A percentile compares a stretch with the other conserved stretches of the same genome.
Conservation (phyloP, 2,329 filamentous ascomycete species). For the Fusarium pseudonygamai region DNA sequence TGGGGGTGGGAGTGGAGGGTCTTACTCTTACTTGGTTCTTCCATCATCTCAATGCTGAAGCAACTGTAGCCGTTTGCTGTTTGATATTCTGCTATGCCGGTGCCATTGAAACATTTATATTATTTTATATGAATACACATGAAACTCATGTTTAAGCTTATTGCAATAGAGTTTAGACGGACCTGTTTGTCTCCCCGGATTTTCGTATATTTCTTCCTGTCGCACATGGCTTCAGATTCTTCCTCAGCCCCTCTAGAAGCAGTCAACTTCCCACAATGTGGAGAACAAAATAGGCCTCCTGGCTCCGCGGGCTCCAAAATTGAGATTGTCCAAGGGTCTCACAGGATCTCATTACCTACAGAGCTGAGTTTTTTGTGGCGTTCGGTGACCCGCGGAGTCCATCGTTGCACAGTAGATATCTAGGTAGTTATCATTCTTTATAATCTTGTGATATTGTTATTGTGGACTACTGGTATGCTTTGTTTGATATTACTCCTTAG, state of each 20-base stretch:
- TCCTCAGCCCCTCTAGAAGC: constrained; percentile 3
- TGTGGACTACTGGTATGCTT: neutral
- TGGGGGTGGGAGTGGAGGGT: no score
- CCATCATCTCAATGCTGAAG: neutral
- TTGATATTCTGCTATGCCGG: neutral
- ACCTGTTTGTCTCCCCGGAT: neutral
- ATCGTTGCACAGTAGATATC: neutral
- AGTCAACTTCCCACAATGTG: constrained; percentile 10
- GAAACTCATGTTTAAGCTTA: neutral
- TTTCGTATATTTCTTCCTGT: neutral
- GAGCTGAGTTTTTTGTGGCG: neutral
- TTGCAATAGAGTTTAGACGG: neutral
- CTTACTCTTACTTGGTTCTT: neutral
- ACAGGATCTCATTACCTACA: neutral
- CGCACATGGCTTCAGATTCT: neutral
- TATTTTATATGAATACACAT: neutral
- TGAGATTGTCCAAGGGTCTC: constrained; percentile 18
- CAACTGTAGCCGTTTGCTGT: neutral
- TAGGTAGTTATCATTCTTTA: neutral
- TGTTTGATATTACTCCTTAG: neutral
- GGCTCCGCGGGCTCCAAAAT: constrained; percentile 25
- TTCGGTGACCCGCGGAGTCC: neutral
- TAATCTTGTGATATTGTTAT: neutral
- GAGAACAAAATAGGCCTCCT: constrained; percentile 4
- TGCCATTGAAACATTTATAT: neutral